Conservation (phyloP, 495 filamentous ascomycete genomes). For the Apiosordaria backusii region DNA sequence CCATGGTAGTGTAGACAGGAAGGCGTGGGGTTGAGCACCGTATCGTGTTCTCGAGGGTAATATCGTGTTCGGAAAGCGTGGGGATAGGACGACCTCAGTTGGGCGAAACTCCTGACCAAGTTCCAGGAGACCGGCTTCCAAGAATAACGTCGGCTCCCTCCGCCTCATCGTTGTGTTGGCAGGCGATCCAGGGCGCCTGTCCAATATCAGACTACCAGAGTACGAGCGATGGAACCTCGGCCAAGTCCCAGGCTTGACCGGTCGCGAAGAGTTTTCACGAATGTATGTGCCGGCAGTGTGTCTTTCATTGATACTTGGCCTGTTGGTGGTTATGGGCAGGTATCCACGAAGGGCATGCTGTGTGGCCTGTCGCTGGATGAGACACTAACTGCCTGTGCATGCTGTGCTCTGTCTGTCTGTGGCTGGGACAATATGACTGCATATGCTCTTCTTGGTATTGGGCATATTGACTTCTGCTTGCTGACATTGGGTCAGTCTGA, state of each 20-base stretch:
- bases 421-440: not conserved
- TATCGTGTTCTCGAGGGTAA: not conserved
- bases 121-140: not conserved
- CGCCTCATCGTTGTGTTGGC: not conserved
- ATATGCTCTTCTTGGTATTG: not conserved
- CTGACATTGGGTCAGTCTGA: not conserved
- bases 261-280: not conserved
- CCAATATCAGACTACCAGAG: not conserved
- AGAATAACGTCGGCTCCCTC: not conserved
- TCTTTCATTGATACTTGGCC: not conserved
- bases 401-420: not conserved
- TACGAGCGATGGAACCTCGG: not conserved
- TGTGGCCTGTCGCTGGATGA: not conserved
- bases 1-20: not conserved
- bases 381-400: not conserved
- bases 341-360: not conserved
- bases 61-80: not conserved
- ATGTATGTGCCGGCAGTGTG: not conserved
- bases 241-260: not conserved
- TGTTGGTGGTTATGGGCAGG: not conserved
- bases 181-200: not conserved
- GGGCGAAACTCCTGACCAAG: not conserved
- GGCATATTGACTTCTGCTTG: not conserved
- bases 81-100: not conserved
- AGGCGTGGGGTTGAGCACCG: not conserved